Base-by-base conservation (phyloP, 805 yeast species). In the Candida awuae region DNA sequence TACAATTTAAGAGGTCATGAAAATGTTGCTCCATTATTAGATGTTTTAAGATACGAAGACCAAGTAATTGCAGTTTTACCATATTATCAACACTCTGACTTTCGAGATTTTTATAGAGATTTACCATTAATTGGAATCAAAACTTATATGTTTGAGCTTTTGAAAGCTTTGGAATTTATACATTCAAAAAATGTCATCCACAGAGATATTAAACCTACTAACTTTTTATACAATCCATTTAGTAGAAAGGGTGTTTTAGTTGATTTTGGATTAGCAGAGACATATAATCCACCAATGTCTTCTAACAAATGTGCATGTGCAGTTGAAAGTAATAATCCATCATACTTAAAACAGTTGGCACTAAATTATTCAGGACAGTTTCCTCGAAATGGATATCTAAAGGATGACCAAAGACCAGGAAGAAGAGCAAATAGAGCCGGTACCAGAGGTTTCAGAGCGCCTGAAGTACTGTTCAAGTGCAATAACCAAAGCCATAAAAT, bases 361-460 rank as follows among this genome's bases (percentile, higher is more conserved):
- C 18, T 15, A 17, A 63, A 48, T 47, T 55, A 47, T 51, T 58
- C 52, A 45, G 62, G 53, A 12, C 46, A 67, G 2, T 48, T 54
- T 7, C 59, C 61, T 12, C 42, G 50, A 5, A 70, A 71, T 59
- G 90, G 96, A 2, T 86, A 84, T 54, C 82, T 87, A 8, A 86
- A 85, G 55, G 84, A 84, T 51, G 98, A 92, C 62, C 75, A 75
- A 35, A 69, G 97, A 50, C 83, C 94, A 0, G 84, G 92, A 2
- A 71, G 95, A 52, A 71, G 98, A 41, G 97, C 97, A 0, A 92
- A 92, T 53, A 77, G 98, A 51, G 98, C 98, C 14, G 97, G 97
- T 8, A 87, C 97, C 1, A 70, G 97, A 50, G 97, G 97, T 0
- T 87, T 87, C 54, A 69, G 97, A 49, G 95, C 97, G 0, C 96